Percentiles rank a stretch among this genome's conserved stretches.
Conservation (phyloP, 2,329 filamentous ascomycete genomes). For the Colletotrichum tofieldiae region DNA sequence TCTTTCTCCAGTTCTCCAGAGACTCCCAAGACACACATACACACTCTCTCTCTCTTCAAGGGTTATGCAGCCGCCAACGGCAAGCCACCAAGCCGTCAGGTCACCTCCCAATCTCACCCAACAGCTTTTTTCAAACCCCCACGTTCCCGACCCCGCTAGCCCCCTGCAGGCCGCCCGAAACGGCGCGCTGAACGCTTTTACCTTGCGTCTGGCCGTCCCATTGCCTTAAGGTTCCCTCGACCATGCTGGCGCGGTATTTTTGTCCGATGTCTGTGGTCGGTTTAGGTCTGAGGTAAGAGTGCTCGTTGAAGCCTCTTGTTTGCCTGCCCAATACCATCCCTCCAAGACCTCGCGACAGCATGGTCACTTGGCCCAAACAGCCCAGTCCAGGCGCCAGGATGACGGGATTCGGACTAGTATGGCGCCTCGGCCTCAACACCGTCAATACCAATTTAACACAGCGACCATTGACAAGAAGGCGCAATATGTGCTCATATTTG, state of each 20-base stretch:
- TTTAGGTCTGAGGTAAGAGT: constrained; percentile 23
- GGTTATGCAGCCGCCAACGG: neutral
- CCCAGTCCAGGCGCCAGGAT: constrained; percentile 34
- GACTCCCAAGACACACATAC: neutral
- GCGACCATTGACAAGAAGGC: neutral
- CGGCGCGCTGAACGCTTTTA: constrained; percentile 27
- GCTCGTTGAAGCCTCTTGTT: neutral
- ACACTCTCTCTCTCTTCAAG: neutral
- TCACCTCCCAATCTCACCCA: neutral
- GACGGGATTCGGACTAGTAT: constrained; percentile 31
- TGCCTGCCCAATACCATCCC: constrained; percentile 21
- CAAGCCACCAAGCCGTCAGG: neutral
- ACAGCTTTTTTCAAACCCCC: constrained; percentile 24
- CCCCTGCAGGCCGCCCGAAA: constrained; percentile 38
- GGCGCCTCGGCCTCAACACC: constrained; percentile 27
- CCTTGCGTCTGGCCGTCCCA: constrained; percentile 9
- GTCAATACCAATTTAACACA: neutral
- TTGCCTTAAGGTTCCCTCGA: neutral
- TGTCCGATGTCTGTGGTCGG: neutral
- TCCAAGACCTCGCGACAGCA: neutral
- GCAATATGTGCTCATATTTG: neutral
- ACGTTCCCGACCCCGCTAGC: constrained; percentile 32
- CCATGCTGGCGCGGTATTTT: neutral
- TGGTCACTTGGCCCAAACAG: constrained; percentile 15
- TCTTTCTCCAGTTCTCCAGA: neutral